Conservation (phyloP, 768 basidiomycete species). For the Tephrocybe sp. region DNA sequence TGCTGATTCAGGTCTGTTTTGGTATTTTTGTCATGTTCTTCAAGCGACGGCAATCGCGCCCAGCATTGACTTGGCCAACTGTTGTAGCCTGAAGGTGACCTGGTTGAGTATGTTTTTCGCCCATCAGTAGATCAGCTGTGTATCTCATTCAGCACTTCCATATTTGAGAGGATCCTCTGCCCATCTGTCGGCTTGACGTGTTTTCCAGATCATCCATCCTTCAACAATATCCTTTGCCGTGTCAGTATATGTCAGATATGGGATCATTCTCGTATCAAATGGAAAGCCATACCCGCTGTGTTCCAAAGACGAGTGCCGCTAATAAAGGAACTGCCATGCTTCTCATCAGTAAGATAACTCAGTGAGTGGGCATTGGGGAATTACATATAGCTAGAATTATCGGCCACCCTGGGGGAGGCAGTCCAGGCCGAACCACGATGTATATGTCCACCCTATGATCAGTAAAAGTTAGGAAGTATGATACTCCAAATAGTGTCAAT, state of each 20-base stretch:
- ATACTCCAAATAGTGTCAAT: background rate
- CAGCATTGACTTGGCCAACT: too few species aligned
- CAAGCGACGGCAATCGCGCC: too few species aligned
- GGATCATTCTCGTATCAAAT: background rate
- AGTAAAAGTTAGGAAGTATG: background rate
- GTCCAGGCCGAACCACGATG: background rate
- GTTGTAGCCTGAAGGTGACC: too few species aligned
- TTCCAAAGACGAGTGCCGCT: background rate
- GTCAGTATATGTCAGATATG: background rate
- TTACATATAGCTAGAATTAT: background rate
- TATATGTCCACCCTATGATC: background rate
- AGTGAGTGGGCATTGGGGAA: background rate
- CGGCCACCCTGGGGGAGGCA: background rate
- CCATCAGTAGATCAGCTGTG: too few species aligned
- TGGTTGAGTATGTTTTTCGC: too few species aligned
- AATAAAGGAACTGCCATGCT: background rate
- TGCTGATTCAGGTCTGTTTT: too few species aligned
- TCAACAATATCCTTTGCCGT: background rate
- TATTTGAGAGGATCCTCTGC: too few species aligned
- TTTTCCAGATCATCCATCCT: background rate
- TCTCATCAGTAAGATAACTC: background rate
- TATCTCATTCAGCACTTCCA: too few species aligned
- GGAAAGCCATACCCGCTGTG: background rate
- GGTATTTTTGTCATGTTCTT: too few species aligned
- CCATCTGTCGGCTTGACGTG: too few species aligned